These are phyloP conservation scores for Dunaliella sp. DNA, from an alignment of 139 green algal species.

Conservation along the genomic window DNA sequence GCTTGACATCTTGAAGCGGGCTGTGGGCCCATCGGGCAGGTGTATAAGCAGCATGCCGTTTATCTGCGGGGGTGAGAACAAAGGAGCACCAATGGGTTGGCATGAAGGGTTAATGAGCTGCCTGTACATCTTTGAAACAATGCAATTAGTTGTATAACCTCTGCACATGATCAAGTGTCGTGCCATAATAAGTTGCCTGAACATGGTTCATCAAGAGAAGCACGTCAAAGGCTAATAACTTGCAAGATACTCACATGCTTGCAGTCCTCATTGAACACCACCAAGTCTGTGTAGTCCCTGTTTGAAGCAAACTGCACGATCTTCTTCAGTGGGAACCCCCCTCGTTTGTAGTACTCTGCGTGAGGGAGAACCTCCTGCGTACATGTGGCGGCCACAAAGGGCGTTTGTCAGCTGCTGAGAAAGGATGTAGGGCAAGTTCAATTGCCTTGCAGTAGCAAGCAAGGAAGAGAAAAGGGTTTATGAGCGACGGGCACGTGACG, in stretches of 20 bases:
- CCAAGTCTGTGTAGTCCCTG: constrained; percentile 76
- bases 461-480: too few species aligned
- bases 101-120: too few species aligned
- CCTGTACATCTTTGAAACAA: too few species aligned
- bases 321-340: constrained; percentile 85
- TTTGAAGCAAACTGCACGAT: constrained; percentile 82
- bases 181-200: too few species aligned
- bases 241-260: constrained; percentile 68
- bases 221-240: too few species aligned
- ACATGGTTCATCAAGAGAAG: too few species aligned
- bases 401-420: not conserved
- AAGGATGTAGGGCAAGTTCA: not conserved
- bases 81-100: too few species aligned
- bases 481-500: too few species aligned
- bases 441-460: not conserved
- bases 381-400: not conserved
- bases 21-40: constrained; percentile 88
- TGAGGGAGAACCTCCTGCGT: constrained; percentile 63
- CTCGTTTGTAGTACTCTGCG: constrained; percentile 86
- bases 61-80: constrained; percentile 31
- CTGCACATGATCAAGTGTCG: too few species aligned
- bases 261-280: constrained; percentile 91
- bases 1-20: constrained; percentile 78
- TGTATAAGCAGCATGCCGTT: constrained; percentile 87
- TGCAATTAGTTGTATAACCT: too few species aligned